Percentiles rank a stretch among this genome's conserved stretches.
phyloP scores from a whole-genome alignment of 805 yeast genomes.

The Monosporozyma siamensis region DNA sequence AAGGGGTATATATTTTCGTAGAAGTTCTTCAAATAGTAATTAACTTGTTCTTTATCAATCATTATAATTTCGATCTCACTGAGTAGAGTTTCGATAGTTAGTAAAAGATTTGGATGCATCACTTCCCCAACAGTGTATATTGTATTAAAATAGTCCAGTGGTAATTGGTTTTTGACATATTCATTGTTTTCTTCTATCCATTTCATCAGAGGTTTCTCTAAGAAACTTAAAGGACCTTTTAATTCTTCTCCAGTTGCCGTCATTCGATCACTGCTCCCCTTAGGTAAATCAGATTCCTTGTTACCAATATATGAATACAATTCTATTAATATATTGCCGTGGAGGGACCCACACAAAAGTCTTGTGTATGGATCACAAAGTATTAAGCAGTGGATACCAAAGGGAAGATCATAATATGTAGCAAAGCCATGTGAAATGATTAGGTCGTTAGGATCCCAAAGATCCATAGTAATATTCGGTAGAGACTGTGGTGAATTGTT shows the following conservation, averaged over 20 bases:
- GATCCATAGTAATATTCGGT: slow-evolving; percentile 5
- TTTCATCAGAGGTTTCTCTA: slow-evolving; percentile 13
- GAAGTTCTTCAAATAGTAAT: slow-evolving; percentile 9
- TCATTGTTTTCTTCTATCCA: slow-evolving; percentile 9
- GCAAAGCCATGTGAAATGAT: slow-evolving; percentile 11
- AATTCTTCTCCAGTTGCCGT: not conserved
- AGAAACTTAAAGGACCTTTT: slow-evolving; percentile 10
- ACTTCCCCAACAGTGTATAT: slow-evolving; percentile 10
- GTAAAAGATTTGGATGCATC: slow-evolving; percentile 8
- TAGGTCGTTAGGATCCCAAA: slow-evolving; percentile 13
- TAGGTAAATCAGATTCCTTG: not conserved
- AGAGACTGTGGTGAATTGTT: not conserved
- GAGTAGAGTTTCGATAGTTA: slow-evolving; percentile 5
- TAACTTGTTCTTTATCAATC: slow-evolving; percentile 6
- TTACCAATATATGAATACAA: slow-evolving; percentile 6
- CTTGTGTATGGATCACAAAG: slow-evolving; percentile 13
- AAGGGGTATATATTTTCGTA: slow-evolving; percentile 19
- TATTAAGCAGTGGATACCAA: slow-evolving; percentile 10
- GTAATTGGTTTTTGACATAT: slow-evolving; percentile 7
- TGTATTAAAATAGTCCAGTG: slow-evolving; percentile 11
- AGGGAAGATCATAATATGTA: slow-evolving; percentile 14
- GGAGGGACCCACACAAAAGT: slow-evolving; percentile 10
- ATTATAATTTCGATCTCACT: slow-evolving; percentile 11
- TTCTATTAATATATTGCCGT: slow-evolving; percentile 13
- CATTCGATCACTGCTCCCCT: not conserved